Base-by-base conservation (phyloP, 441 rosid species). In the Adansonia gregorii region DNA sequence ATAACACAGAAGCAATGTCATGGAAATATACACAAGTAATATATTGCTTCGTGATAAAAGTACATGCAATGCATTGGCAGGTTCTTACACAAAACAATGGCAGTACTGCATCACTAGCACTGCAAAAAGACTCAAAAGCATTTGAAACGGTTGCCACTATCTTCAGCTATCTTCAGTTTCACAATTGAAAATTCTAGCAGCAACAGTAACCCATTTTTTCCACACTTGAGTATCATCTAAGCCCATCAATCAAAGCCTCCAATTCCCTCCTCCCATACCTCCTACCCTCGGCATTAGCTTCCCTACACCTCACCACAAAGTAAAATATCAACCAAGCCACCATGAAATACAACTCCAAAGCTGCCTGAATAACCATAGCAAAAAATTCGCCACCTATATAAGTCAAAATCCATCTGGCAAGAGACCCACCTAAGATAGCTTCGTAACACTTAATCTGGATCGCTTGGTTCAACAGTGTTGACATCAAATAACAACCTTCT, bases 321-420 rank as follows among this genome's bases (percentile, higher is more conserved):
- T 92, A 93, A 76, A 89, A 93, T 78, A 90, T 83, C 84, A 93
- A 84, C 98, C 98, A 95, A 51, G 89, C 97, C 67, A 90, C 87
- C 94, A 88, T 93, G 83, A 95, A 93, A 75, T 88, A 95, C 76
- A 95, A 94, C 84, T 95, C 98, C 82, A 90, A 63, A 35, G 82
- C 81, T 27, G 98, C 90, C 79, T 95, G 98, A 35, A 92, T 49
- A 75, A 88, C 52, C 0, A 87, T 78, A 54, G 96, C 96, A 72
- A 87, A 82, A 74, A 82, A 74, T 67, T 83, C 91, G 79, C 97
- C 97, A 11, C 91, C 65, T 20, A 85, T 48, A 51, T 71, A 77
- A 58, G 88, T 58, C 82, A 93, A 74, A 61, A 83, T 75, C 96
- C 92, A 92, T 75, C 90, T 86, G 20, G 87, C 85, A 68, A 87